These are phyloP conservation scores for Macrophomina phaseolina DNA, from an alignment of 2,329 filamentous ascomycete genomes.

Conservation along the genomic window DNA sequence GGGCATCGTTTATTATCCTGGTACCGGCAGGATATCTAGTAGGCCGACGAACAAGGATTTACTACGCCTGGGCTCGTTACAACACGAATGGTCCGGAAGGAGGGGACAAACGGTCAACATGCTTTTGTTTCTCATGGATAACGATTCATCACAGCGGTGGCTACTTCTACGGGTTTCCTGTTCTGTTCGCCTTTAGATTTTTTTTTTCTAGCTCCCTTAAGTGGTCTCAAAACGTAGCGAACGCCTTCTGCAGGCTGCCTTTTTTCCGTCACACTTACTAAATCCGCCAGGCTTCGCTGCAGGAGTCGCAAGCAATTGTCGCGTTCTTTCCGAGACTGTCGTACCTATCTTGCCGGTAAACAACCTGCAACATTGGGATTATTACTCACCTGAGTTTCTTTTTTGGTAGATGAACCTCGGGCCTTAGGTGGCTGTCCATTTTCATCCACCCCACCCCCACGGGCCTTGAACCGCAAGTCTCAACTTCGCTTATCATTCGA, in stretches of 20 bases:
- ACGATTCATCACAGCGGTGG: not conserved
- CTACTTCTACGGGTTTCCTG: not conserved
- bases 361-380: not conserved
- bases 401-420: not conserved
- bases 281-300: not conserved
- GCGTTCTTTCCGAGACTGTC: not conserved
- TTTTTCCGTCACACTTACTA: not conserved
- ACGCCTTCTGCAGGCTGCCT: not conserved
- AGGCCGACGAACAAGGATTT: not conserved
- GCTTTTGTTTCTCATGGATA: slow-evolving; percentile 1
- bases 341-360: not conserved
- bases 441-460: too few species aligned
- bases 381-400: not conserved
- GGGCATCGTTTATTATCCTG: too few species aligned
- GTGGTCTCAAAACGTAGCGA: not conserved
- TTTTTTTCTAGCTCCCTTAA: slow-evolving; percentile 4
- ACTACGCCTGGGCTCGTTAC: not conserved
- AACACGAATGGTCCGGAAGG: not conserved
- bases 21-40: not conserved
- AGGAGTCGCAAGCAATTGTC: not conserved
- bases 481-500: not conserved
- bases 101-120: not conserved
- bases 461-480: not conserved
- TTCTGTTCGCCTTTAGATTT: slow-evolving; percentile 3
- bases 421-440: not conserved